Conservation (phyloP, 2,329 filamentous ascomycete genomes). For the Ophiostoma sp. region DNA sequence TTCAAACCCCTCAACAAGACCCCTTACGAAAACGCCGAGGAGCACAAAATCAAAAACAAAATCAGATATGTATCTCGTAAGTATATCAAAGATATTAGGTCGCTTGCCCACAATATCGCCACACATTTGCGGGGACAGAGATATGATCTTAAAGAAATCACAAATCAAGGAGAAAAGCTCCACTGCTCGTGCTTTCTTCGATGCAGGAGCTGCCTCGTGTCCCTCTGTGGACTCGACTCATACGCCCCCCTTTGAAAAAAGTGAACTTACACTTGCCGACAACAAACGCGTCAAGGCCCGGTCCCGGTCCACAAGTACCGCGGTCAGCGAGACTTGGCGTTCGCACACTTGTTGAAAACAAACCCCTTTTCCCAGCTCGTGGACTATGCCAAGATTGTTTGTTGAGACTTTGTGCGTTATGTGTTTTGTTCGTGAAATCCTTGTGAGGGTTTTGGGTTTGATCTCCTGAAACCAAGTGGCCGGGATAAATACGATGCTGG, state of each 20-base stretch:
- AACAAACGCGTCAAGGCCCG: neutral
- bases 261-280: neutral
- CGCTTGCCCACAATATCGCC: neutral
- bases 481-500: neutral
- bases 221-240: neutral
- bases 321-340: neutral
- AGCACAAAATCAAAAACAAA: neutral
- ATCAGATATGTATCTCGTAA: too few relatives aligned
- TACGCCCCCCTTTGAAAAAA: neutral
- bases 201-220: neutral
- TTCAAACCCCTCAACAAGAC: neutral
- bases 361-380: neutral
- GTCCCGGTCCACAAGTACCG: neutral
- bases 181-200: neutral
- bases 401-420: neutral
- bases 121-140: neutral
- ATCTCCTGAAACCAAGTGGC: slow-evolving; percentile 7
- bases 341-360: neutral
- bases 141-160: neutral
- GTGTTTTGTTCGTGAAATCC: neutral
- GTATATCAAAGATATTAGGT: neutral
- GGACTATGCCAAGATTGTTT: neutral
- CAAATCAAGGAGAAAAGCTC: neutral
- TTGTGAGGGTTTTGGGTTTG: neutral
- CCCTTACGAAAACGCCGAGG: neutral